Evolutionary conservation across 192 early-diverging fungal species (phyloP).

Genomic region (Thoreauomyces humboldtii): DNA sequence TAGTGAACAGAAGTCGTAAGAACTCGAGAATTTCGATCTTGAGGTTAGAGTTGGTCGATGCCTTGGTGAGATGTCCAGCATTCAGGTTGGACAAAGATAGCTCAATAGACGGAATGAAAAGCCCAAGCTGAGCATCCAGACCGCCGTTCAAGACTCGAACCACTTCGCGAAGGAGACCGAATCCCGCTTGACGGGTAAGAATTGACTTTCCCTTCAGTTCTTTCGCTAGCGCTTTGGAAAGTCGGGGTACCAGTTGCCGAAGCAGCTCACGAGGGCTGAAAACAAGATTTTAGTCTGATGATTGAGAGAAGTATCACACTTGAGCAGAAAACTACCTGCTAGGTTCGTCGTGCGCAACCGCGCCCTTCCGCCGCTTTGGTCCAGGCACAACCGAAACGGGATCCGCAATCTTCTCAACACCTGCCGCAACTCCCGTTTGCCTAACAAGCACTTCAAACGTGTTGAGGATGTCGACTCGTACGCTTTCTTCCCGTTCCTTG

Average conservation of each 20-base stretch:
- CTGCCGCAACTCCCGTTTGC: constrained; percentile 36
- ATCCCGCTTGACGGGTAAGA: constrained; percentile 70
- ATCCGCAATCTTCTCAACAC: not conserved
- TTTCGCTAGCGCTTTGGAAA: constrained; percentile 67
- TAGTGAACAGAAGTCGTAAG: constrained; percentile 63
- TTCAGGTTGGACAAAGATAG: constrained; percentile 59
- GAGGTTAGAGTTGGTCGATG: constrained; percentile 69
- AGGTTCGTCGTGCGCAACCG: too few species aligned
- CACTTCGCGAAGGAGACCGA: constrained; percentile 68
- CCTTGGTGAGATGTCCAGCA: constrained; percentile 35
- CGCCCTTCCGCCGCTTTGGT: constrained; percentile 46
- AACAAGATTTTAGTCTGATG: too few species aligned
- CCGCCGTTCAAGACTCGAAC: constrained; percentile 72
- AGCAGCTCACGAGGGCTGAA: constrained; percentile 46
- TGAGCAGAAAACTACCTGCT: too few species aligned
- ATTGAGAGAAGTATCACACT: too few species aligned
- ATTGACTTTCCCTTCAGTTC: constrained; percentile 71
- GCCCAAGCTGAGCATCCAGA: constrained; percentile 59
- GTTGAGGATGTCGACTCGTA: constrained; percentile 72
- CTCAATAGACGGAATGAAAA: constrained; percentile 70
- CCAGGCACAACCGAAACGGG: not conserved
- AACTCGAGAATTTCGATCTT: constrained; percentile 81
- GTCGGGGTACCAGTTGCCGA: constrained; percentile 57
- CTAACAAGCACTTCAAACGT: constrained; percentile 68
- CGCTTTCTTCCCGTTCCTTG: constrained; percentile 83